phyloP scores from a whole-genome alignment of 208 protist genomes.

The Acanthamoeba royreba region DNA sequence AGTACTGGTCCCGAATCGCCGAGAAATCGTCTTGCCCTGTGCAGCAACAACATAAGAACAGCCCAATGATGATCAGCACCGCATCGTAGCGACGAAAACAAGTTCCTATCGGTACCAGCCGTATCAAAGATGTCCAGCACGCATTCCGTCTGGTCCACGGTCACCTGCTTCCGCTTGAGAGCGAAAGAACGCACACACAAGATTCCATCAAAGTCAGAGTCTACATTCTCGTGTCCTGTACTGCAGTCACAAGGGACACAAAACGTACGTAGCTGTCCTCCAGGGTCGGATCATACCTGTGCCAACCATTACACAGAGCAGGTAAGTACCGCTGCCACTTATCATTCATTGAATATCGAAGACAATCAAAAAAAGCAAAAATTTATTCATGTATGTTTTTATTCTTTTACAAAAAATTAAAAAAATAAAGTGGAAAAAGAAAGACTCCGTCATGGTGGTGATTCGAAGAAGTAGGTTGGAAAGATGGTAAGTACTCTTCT shows the following conservation, averaged over 20 bases:
- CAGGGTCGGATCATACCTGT: not conserved
- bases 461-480: no score
- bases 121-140: constrained; percentile 11
- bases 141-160: constrained; percentile 25
- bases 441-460: no score
- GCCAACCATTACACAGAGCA: not conserved
- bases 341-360: no score
- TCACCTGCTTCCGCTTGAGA: not conserved
- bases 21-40: constrained; percentile 62
- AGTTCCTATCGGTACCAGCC: not conserved
- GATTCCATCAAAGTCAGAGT: no score
- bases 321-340: no score
- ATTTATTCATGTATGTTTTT: no score
- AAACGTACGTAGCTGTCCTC: constrained; percentile 24
- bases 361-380: no score
- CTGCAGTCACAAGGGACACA: no score
- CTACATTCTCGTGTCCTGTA: no score
- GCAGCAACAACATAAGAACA: not conserved
- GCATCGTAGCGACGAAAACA: not conserved
- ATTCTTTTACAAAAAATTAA: no score
- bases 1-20: constrained; percentile 55
- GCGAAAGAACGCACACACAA: no score
- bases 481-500: not conserved
- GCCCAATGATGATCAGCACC: not conserved
- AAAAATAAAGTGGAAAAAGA: no score